Evolutionary conservation across 2,329 filamentous ascomycete species (phyloP), one percentile per base, ranked within the genome.

Genomic region (Aspergillus pseudoglaucus): DNA sequence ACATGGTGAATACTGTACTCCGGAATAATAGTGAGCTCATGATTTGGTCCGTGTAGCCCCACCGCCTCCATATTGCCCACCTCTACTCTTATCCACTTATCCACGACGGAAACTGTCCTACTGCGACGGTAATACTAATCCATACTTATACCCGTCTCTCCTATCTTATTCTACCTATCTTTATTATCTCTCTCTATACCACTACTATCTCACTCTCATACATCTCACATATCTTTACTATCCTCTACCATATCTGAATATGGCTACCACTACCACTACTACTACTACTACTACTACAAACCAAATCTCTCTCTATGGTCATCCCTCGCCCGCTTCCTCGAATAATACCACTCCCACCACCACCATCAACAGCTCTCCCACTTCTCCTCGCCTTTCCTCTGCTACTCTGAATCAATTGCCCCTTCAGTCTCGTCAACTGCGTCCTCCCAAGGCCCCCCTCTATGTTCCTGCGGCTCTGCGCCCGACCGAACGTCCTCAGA

Each of bases 391-490:
- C 20, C 60, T 68, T 44, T 55, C 63, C n/a, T 62, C 61, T n/a
- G 59, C 65, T n/a, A 50, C 62, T 0, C 55, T 66, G 14, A 62
- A 67, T 50, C 62, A 61, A 44, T 58, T 70, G 8, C 69, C 68
- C 2, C 53, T 72, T 41, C 75, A 78, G 51, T 72, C 73, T 20
- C 76, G 77, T 51, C 79, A 83, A 65, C 67, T 83, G 49, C 77
- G 80, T 47, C 79, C 78, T 18, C 75, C 75, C 43, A 81, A 82
- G 63, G 74, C 75, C 18, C 80, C 81, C 27, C 71, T 83, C 45
- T 84, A 84, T 60, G 76, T 83, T 18, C 82, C 82, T 20, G 82
- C 82, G 9, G 81, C 77, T 6, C 68, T 84, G 52, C 75, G 82
- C 46, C 81, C 78, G 45, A 83, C 80, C 25, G 77, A 83, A 63